Base-by-base conservation (phyloP, 169 alveolate genomes). In the Sarcocystis neurona region DNA sequence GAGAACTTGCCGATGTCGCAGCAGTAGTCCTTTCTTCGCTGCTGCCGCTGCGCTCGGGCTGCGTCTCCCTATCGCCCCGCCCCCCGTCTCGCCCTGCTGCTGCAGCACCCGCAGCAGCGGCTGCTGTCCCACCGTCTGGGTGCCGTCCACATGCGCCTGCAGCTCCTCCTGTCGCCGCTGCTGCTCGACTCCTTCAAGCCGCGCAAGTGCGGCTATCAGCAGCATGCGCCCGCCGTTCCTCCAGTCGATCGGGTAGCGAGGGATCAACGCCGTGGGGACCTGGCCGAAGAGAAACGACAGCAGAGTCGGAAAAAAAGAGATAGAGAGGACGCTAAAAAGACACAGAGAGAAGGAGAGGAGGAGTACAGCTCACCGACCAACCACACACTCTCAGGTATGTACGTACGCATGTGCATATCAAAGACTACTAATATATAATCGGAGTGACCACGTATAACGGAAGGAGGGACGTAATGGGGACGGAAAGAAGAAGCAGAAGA, bases 221-320 rank as follows among this genome's bases (percentile, higher is more conserved):
- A 96, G 84, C 66, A 95, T 95, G 18, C 98, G 92, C 0, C 98
- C 98, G 46, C 96, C 98, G 84, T 96, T 96, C 12, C 98, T 68
- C 98, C 98, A 96, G 87, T 96, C 98, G 15, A 93, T 89, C 20
- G 98, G 98, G 72, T 91, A 96, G 18, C 97, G 87, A 10, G 98
- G 97, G 27, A 96, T 90, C 43, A 95, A 85, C n/a, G 95, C 94
- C 2, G 97, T 48, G 12, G 98, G 98, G 68, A 95, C 92, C 98
- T 95, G 80, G 56, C 6, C 34, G 53, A 12, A 70, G 8, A 44
- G 15, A 30, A 48, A 44, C 37, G 60, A 75, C 37, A 44, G 43
- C 53, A 0, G n/a, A 27, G 8, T 18, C 46, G 32, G 39, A 10
- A 39, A 2, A 6, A 30, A 20, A 58, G 88, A 50, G 47, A 30